A percentile compares a stretch with the other conserved stretches of the same genome.
phyloP scores from a whole-genome alignment of 2,329 filamentous ascomycete species.

The Pyrenophora seminiperda region DNA sequence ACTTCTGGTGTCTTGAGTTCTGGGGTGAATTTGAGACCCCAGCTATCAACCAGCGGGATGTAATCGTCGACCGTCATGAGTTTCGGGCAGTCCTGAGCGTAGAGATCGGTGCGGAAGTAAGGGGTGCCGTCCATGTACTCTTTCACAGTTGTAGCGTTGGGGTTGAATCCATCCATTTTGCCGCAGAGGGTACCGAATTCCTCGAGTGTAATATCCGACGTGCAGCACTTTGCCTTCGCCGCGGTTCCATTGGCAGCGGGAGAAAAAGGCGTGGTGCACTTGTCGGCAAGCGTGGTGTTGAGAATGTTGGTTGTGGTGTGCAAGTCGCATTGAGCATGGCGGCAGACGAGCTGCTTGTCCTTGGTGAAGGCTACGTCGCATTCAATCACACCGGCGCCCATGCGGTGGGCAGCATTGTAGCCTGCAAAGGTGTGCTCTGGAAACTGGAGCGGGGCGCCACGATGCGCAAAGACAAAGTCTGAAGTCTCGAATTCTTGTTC shows the following conservation, averaged over 20 bases:
- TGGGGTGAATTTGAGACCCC: slow-evolving; percentile 57
- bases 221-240: slow-evolving; percentile 71
- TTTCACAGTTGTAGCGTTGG: slow-evolving; percentile 61
- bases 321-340: slow-evolving; percentile 47
- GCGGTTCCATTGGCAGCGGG: slow-evolving; percentile 42
- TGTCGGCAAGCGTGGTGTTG: slow-evolving; percentile 42
- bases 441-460: slow-evolving; percentile 45
- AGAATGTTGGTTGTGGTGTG: slow-evolving; percentile 49
- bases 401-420: slow-evolving; percentile 40
- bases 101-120: slow-evolving; percentile 68
- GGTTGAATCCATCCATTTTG: slow-evolving; percentile 69
- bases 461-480: slow-evolving; percentile 45
- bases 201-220: slow-evolving; percentile 69
- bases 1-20: slow-evolving; percentile 67
- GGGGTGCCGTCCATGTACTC: slow-evolving; percentile 66
- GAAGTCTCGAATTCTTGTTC: slow-evolving; percentile 44
- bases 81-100: slow-evolving; percentile 65
- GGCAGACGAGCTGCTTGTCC: slow-evolving; percentile 47
- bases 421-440: slow-evolving; percentile 44
- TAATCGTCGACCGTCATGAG: slow-evolving; percentile 66
- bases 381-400: slow-evolving; percentile 47
- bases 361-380: slow-evolving; percentile 49
- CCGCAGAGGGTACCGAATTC: slow-evolving; percentile 72
- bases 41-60: slow-evolving; percentile 65
- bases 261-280: slow-evolving; percentile 46